These are phyloP conservation scores for Pezicula rhizophila DNA, from an alignment of 2,329 filamentous ascomycete genomes.

Conservation along the genomic window DNA sequence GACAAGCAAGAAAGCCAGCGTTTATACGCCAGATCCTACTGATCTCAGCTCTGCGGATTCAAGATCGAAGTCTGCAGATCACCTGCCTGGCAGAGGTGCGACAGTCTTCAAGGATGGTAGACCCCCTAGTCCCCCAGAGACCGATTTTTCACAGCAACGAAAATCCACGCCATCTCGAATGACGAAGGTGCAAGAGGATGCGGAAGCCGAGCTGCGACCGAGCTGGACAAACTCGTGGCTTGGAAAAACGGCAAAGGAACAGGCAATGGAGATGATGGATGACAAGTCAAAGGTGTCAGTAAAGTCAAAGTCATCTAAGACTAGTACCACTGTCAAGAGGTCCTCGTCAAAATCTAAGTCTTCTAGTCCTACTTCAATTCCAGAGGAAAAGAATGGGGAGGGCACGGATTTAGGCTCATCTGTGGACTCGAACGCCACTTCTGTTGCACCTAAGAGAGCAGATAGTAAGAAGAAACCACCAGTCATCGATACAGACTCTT, in stretches of 20 bases:
- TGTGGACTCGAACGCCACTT: slow-evolving; percentile 32
- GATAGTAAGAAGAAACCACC: slow-evolving; percentile 26
- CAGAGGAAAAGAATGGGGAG: slow-evolving; percentile 8
- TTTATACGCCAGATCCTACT: slow-evolving; percentile 65
- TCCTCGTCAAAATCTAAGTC: slow-evolving; percentile 19
- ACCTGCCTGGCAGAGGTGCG: slow-evolving; percentile 34
- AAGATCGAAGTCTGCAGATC: slow-evolving; percentile 43
- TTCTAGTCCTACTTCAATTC: slow-evolving; percentile 25
- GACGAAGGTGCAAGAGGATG: slow-evolving; percentile 33
- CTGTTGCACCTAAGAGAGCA: slow-evolving; percentile 32
- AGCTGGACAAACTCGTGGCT: slow-evolving; percentile 42
- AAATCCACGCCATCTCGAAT: slow-evolving; percentile 29
- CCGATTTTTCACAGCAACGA: slow-evolving; percentile 45
- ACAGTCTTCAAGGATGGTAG: slow-evolving; percentile 39
- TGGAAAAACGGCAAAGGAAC: slow-evolving; percentile 9
- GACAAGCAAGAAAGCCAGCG: slow-evolving; percentile 22
- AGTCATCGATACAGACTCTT: slow-evolving; percentile 29
- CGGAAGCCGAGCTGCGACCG: slow-evolving; percentile 29
- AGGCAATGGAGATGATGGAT: slow-evolving; percentile 27
- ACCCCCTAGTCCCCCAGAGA: slow-evolving; percentile 60
- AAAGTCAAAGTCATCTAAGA: slow-evolving; percentile 50
- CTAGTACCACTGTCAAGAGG: slow-evolving; percentile 47
- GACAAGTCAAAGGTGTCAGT: slow-evolving; percentile 46
- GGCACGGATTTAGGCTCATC: slow-evolving; percentile 22
- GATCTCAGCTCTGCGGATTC: slow-evolving; percentile 50